phyloP scores from a whole-genome alignment of 208 protist genomes.

The Crithidia thermophila region DNA sequence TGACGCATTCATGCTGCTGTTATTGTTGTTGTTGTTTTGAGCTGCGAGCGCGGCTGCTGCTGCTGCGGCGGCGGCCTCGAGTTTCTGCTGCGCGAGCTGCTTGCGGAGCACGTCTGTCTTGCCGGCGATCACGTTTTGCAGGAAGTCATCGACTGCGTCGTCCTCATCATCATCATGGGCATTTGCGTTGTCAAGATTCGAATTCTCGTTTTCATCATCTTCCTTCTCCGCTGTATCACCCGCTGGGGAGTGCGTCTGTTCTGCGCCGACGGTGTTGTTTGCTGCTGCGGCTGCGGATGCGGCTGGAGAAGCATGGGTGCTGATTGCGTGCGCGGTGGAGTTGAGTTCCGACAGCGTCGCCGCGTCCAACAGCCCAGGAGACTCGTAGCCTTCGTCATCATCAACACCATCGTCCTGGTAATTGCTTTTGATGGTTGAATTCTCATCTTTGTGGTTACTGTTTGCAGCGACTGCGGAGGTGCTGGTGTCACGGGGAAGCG shows the following conservation, averaged over 20 bases:
- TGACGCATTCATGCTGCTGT: no score
- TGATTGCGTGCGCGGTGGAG: neutral
- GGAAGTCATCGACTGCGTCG: slow-evolving; percentile 60
- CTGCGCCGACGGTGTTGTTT: neutral
- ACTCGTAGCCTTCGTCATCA: slow-evolving; percentile 9
- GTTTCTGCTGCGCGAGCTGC: slow-evolving; percentile 49
- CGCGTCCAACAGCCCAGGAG: slow-evolving; percentile 3
- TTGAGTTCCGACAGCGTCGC: neutral
- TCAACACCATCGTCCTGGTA: neutral
- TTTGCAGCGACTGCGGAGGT: neutral
- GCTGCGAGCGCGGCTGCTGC: slow-evolving; percentile 8
- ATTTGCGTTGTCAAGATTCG: neutral
- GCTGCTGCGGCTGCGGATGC: neutral
- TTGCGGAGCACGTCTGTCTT: slow-evolving; percentile 61
- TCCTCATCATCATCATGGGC: slow-evolving; percentile 11
- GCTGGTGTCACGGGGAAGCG: no score
- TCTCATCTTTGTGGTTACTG: no score
- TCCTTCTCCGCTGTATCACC: neutral
- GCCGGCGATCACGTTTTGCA: slow-evolving; percentile 70
- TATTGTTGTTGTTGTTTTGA: slow-evolving; percentile 6
- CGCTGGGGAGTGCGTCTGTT: neutral
- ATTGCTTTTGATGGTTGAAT: no score
- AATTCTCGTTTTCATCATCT: neutral
- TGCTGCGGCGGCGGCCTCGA: slow-evolving; percentile 35
- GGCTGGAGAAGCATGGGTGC: no score